These are phyloP conservation scores for Xylaria sp. DNA, from an alignment of 2,329 filamentous ascomycete species.

Conservation along the genomic window DNA sequence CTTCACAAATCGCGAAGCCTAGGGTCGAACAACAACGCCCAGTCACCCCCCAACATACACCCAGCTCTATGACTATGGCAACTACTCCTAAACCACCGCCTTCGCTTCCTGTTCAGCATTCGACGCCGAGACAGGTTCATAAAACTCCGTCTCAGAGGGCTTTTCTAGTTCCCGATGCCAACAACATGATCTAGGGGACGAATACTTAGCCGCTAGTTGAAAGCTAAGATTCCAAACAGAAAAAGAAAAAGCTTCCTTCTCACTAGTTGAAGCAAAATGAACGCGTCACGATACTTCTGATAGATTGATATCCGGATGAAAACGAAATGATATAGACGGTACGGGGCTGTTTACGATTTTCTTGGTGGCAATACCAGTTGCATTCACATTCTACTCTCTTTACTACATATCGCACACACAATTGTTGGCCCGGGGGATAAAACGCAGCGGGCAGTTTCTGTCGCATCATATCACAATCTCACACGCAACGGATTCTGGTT, in stretches of 20 bases:
- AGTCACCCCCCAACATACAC: slow-evolving; percentile 59
- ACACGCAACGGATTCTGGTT: neutral
- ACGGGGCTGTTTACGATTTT: slow-evolving; percentile 34
- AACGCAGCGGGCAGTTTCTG: slow-evolving; percentile 7
- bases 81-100: slow-evolving; percentile 55
- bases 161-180: slow-evolving; percentile 54
- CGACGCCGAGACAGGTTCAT: slow-evolving; percentile 44
- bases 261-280: slow-evolving; percentile 40
- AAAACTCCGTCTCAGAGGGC: slow-evolving; percentile 49
- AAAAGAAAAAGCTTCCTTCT: slow-evolving; percentile 9
- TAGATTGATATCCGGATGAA: slow-evolving; percentile 43
- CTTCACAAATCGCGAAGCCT: slow-evolving; percentile 59
- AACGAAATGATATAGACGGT: slow-evolving; percentile 47
- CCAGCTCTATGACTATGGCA: slow-evolving; percentile 50
- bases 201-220: slow-evolving; percentile 7
- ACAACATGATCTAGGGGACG: slow-evolving; percentile 59
- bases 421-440: slow-evolving; percentile 7
- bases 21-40: slow-evolving; percentile 58
- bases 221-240: slow-evolving; percentile 11
- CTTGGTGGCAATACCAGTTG: slow-evolving; percentile 34
- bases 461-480: neutral
- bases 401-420: slow-evolving; percentile 35
- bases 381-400: slow-evolving; percentile 34
- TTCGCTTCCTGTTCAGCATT: slow-evolving; percentile 44
- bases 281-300: slow-evolving; percentile 46